Evolutionary conservation across 1,284 basidiomycete species (phyloP).

Genomic region (Cutaneotrichosporon dermatis): DNA sequence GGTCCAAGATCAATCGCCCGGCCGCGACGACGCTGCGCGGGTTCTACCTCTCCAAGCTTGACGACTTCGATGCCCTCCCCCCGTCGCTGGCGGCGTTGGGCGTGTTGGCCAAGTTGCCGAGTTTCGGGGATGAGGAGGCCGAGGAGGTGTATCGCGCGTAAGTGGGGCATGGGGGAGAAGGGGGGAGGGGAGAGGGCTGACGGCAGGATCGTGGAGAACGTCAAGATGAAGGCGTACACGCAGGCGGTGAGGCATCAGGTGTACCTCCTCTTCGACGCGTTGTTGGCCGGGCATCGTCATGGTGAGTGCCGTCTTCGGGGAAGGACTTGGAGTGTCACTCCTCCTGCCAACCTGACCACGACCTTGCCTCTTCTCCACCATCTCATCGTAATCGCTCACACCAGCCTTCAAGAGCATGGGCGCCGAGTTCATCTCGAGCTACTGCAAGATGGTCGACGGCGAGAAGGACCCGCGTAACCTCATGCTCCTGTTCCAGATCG

Average conservation of each 20-base stretch:
- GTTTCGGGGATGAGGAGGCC: conserved; percentile 67
- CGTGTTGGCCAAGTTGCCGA: conserved; percentile 61
- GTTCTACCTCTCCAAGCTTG: conserved; percentile 82
- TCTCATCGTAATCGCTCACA: neutral
- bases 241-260: conserved; percentile 79
- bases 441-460: conserved; percentile 76
- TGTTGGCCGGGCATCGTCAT: conserved; percentile 68
- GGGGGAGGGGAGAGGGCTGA: neutral
- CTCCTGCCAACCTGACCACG: no score
- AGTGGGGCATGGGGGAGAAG: conserved; percentile 27
- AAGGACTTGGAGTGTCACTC: no score
- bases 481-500: conserved; percentile 82
- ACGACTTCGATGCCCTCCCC: conserved; percentile 74
- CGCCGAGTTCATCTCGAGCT: conserved; percentile 66
- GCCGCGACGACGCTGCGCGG: conserved; percentile 77
- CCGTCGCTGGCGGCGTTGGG: conserved; percentile 70
- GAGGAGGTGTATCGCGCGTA: conserved; percentile 65
- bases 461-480: conserved; percentile 98
- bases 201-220: conserved; percentile 66
- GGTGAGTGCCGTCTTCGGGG: conserved; percentile 51
- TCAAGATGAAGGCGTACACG: conserved; percentile 74
- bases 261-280: conserved; percentile 75
- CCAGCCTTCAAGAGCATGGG: conserved; percentile 68
- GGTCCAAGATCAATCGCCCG: conserved; percentile 69
- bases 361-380: no score